These are phyloP conservation scores for Discostella pseudostelligera DNA, from an alignment of 108 stramenopile species.

Conservation along the genomic window DNA sequence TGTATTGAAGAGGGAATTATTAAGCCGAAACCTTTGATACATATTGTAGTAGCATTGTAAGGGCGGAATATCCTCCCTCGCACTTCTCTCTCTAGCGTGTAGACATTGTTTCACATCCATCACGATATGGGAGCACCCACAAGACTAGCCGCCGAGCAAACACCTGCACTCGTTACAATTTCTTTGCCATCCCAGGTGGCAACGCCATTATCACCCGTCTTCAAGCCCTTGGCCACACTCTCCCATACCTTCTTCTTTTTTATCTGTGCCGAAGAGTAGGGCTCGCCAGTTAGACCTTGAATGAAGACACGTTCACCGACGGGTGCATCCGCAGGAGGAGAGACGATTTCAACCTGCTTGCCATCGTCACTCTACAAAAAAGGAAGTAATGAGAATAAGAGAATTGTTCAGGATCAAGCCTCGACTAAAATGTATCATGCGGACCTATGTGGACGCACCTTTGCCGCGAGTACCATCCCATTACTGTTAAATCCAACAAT, in stretches of 20 bases:
- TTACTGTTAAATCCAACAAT: slow-evolving; percentile 85
- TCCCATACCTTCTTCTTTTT: slow-evolving; percentile 91
- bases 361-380: slow-evolving; percentile 58
- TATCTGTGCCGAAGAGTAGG: slow-evolving; percentile 72
- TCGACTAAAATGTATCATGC: not conserved
- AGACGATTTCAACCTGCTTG: slow-evolving; percentile 72
- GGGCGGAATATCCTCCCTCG: no score
- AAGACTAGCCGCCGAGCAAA: slow-evolving; percentile 65
- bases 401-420: not conserved
- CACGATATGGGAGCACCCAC: slow-evolving; percentile 80
- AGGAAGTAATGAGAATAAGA: not conserved
- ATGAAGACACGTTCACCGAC: slow-evolving; percentile 86
- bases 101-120: not conserved
- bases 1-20: no score
- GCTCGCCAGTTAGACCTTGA: slow-evolving; percentile 79
- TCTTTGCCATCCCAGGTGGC: slow-evolving; percentile 81
- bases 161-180: slow-evolving; percentile 71
- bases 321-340: slow-evolving; percentile 73
- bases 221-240: slow-evolving; percentile 63
- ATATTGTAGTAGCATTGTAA: no score
- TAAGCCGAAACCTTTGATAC: no score
- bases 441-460: slow-evolving; percentile 31
- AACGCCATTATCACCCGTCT: slow-evolving; percentile 74
- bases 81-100: no score
- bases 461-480: slow-evolving; percentile 91